Evolutionary conservation across 306 rosid species (phyloP).

Genomic region (Cicer arietinum): DNA sequence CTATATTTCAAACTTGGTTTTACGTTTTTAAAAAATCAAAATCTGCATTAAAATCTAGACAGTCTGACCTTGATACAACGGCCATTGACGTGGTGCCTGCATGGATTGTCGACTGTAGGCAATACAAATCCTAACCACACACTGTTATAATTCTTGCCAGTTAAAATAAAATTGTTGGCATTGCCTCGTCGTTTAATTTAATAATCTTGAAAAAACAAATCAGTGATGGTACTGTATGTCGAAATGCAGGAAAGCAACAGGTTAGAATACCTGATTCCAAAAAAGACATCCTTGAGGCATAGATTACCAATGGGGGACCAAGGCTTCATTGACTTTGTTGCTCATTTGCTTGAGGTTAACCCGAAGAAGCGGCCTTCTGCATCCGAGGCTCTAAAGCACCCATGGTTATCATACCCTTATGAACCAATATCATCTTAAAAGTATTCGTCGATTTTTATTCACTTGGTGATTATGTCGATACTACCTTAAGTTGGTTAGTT

Average conservation of each 20-base stretch:
- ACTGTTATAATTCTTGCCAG: constrained; percentile 32
- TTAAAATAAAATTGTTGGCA: constrained; percentile 12
- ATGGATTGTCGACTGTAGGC: no score
- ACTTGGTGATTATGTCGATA: constrained; percentile 31
- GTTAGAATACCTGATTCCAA: constrained; percentile 91
- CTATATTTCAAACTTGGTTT: no score
- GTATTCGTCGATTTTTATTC: constrained; percentile 18
- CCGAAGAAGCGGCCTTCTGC: constrained; percentile 99
- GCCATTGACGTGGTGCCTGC: no score
- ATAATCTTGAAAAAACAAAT: constrained; percentile 1
- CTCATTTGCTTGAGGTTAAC: constrained; percentile 85
- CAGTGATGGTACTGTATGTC: constrained; percentile 4
- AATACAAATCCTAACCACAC: background rate
- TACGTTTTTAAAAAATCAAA: no score
- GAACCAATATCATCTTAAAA: constrained; percentile 97
- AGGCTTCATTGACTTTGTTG: constrained; percentile 94
- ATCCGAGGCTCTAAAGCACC: constrained; percentile 88
- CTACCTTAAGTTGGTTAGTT: constrained; percentile 50
- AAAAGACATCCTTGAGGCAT: constrained; percentile 95
- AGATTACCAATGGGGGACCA: constrained; percentile 98
- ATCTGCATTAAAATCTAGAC: no score
- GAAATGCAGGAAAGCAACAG: constrained; percentile 81
- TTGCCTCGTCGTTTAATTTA: constrained; percentile 30
- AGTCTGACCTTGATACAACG: no score
- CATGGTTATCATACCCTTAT: constrained; percentile 95